Conservation (phyloP, 2,329 filamentous ascomycete genomes). For the Colletotrichum truncatum region DNA sequence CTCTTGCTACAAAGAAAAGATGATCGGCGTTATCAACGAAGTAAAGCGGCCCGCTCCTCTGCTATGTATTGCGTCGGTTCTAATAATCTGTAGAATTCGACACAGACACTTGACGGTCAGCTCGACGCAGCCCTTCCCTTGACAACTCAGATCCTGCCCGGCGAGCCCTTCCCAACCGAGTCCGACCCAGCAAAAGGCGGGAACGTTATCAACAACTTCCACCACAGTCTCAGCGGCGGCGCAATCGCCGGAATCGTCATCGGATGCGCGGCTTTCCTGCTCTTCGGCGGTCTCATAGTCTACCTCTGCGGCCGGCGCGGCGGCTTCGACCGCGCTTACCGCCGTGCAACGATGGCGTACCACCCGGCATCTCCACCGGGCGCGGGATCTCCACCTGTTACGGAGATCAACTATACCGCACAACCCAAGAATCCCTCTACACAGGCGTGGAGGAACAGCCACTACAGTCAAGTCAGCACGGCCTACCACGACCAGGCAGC, state of each 20-base stretch:
- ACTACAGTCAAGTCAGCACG: slow-evolving; percentile 33
- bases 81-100: slow-evolving; percentile 48
- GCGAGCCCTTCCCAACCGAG: slow-evolving; percentile 64
- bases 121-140: slow-evolving; percentile 55
- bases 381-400: background rate
- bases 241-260: slow-evolving; percentile 70
- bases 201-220: slow-evolving; percentile 17
- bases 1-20: slow-evolving; percentile 71
- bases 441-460: slow-evolving; percentile 34
- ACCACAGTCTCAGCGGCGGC: slow-evolving; percentile 44
- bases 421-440: slow-evolving; percentile 40
- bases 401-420: slow-evolving; percentile 14
- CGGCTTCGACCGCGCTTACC: slow-evolving; percentile 47
- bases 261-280: slow-evolving; percentile 55
- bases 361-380: background rate
- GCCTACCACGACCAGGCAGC: slow-evolving; percentile 33
- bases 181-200: slow-evolving; percentile 29
- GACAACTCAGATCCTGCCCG: slow-evolving; percentile 63
- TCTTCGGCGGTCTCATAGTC: slow-evolving; percentile 54
- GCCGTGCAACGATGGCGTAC: slow-evolving; percentile 32
- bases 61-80: background rate
- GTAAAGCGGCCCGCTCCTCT: slow-evolving; percentile 45
- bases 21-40: slow-evolving; percentile 82
- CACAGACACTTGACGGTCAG: slow-evolving; percentile 57
- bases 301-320: slow-evolving; percentile 56